These are phyloP conservation scores for Leccinum barrowsii DNA, from an alignment of 768 basidiomycete genomes.

Conservation along the genomic window DNA sequence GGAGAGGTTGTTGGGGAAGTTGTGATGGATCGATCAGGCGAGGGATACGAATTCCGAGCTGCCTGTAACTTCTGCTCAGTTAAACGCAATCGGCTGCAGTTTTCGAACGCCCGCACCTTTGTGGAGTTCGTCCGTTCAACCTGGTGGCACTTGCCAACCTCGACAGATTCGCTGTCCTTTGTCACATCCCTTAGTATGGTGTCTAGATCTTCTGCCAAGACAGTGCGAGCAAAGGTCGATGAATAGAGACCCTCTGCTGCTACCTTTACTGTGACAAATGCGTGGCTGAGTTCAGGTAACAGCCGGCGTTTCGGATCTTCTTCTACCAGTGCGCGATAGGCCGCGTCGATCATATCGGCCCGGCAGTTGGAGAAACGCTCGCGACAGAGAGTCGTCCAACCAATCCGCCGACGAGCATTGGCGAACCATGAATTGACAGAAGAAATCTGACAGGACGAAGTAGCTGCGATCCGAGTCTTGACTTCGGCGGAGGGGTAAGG, in stretches of 20 bases:
- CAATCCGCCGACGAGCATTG: constrained; percentile 46
- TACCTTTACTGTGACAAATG: constrained; percentile 32
- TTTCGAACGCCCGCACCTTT: too few species aligned
- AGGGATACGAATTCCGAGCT: too few species aligned
- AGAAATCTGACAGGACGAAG: constrained; percentile 17
- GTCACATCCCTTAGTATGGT: constrained; percentile 29
- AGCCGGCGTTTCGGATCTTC: constrained; percentile 14
- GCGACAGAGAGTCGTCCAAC: constrained; percentile 45
- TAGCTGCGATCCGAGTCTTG: constrained; percentile 24
- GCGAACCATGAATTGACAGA: constrained; percentile 48
- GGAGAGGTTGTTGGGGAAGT: too few species aligned
- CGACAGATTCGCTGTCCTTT: not conserved
- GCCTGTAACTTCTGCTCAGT: too few species aligned
- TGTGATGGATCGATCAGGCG: too few species aligned
- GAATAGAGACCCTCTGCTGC: constrained; percentile 32
- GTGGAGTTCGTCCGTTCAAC: too few species aligned
- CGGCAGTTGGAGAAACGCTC: constrained; percentile 24
- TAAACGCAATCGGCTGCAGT: too few species aligned
- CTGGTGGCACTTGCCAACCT: not conserved
- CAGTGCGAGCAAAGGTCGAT: constrained; percentile 25
- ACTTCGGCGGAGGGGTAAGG: constrained; percentile 43
- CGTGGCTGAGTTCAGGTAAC: constrained; percentile 12
- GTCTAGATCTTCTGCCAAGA: constrained; percentile 28
- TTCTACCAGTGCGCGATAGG: constrained; percentile 26
- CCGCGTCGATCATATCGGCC: constrained; percentile 27